A percentile compares a stretch with the other conserved stretches of the same genome.
phyloP scores from a whole-genome alignment of 495 filamentous ascomycete genomes.

The Chaetomium cochliodes region DNA sequence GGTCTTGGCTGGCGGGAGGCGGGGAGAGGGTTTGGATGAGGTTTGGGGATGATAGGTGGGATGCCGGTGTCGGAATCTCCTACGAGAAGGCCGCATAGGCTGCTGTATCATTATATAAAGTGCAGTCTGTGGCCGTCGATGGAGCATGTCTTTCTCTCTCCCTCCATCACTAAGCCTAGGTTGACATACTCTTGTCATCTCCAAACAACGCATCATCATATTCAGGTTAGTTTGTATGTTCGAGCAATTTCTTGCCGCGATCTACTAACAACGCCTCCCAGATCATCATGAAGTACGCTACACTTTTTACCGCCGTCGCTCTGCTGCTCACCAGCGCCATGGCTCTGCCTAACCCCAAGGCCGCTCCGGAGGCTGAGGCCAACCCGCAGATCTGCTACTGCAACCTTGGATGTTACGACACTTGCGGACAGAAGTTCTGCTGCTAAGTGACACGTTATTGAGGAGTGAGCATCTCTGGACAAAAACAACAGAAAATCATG shows the following conservation, averaged over 20 bases:
- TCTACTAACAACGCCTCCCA: neutral
- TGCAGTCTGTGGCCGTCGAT: neutral
- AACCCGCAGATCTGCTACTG: conserved; percentile 7
- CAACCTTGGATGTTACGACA: conserved; percentile 3
- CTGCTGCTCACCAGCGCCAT: neutral
- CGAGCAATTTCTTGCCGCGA: neutral
- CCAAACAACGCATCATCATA: neutral
- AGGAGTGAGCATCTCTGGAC: no score
- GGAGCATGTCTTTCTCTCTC: neutral
- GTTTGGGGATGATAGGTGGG: neutral
- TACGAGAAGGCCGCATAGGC: neutral
- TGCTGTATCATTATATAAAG: neutral
- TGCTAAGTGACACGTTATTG: neutral
- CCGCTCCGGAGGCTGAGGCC: neutral
- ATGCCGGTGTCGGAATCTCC: neutral
- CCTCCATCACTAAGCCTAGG: neutral
- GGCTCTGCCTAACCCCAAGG: neutral
- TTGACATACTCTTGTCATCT: neutral
- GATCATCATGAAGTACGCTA: neutral
- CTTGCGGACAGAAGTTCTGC: conserved; percentile 1
- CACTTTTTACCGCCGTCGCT: neutral
- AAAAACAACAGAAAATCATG: conserved; percentile 38
- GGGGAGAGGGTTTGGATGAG: no score
- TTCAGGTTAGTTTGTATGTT: neutral
- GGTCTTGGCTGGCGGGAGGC: no score